Conservation (phyloP, 2,329 filamentous ascomycete species). For the Arthroderma sp. region DNA sequence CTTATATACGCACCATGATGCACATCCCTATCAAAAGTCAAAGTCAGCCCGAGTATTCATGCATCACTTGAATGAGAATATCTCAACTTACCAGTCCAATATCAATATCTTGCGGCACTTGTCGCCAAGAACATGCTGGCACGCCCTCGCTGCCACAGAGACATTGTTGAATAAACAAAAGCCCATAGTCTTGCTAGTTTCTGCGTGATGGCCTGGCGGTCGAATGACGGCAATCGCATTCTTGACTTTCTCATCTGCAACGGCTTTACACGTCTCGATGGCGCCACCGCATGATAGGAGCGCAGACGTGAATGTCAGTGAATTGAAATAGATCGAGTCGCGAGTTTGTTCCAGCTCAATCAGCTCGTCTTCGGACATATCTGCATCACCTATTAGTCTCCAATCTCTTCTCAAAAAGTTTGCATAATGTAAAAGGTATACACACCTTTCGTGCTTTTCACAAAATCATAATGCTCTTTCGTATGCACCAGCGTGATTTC, state of each 20-base stretch:
- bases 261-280: conserved; percentile 90
- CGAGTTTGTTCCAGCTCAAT: conserved; percentile 56
- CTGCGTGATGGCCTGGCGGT: conserved; percentile 89
- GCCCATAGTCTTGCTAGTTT: conserved; percentile 72
- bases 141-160: conserved; percentile 78
- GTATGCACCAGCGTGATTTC: conserved; percentile 76
- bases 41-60: conserved; percentile 5
- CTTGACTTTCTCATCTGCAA: conserved; percentile 70
- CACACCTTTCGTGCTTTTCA: conserved; percentile 45
- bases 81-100: conserved; percentile 68
- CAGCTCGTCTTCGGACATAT: conserved; percentile 48
- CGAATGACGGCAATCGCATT: conserved; percentile 94
- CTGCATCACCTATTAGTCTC: conserved; percentile 21
- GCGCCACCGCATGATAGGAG: conserved; percentile 80
- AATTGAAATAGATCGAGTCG: conserved; percentile 73
- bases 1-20: conserved; percentile 43
- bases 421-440: neutral
- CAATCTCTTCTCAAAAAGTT: neutral
- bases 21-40: conserved; percentile 43
- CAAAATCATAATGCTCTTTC: conserved; percentile 65
- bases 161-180: conserved; percentile 99
- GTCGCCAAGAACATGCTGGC: conserved; percentile 68
- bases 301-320: conserved; percentile 67
- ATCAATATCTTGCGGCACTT: conserved; percentile 80
- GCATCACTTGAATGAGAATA: neutral